Evolutionary conservation across 1,139 yeast species (phyloP).

Genomic region (Nakaseomyces nivariensis): DNA sequence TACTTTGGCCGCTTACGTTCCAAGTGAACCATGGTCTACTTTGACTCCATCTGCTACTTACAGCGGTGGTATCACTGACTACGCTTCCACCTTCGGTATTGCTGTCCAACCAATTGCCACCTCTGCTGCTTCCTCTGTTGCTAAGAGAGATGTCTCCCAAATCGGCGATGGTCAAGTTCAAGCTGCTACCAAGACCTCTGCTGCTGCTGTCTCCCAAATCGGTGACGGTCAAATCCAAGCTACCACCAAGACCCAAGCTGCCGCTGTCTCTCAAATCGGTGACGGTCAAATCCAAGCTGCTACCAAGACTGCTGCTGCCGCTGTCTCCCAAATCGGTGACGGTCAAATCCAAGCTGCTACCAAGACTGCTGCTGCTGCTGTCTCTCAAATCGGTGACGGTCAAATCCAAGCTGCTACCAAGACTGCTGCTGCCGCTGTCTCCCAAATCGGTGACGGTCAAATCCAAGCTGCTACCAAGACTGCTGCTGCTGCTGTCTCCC

Average conservation of each 20-base stretch:
- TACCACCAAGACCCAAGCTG: constrained; percentile 25
- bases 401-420: constrained; percentile 4
- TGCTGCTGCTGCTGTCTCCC: constrained; percentile 9
- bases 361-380: constrained; percentile 14
- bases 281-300: constrained; percentile 5
- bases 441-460: constrained; percentile 14
- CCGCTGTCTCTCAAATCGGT: constrained; percentile 12
- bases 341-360: constrained; percentile 17
- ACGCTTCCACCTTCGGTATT: constrained; percentile 13
- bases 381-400: constrained; percentile 3
- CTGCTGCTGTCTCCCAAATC: constrained; percentile 41
- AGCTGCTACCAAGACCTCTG: constrained; percentile 43
- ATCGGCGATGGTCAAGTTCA: constrained; percentile 42
- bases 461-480: constrained; percentile 14
- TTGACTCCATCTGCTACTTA: constrained; percentile 53
- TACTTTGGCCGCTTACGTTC: constrained; percentile 53
- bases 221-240: constrained; percentile 28
- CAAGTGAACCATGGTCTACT: constrained; percentile 65
- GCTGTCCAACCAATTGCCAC: constrained; percentile 11
- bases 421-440: constrained; percentile 10
- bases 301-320: constrained; percentile 7
- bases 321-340: constrained; percentile 12
- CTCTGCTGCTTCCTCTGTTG: constrained; percentile 29
- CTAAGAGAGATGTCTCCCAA: constrained; percentile 36
- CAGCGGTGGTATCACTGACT: constrained; percentile 44